phyloP scores from a whole-genome alignment of 371 early-diverging fungal species.

The Gilbertella persicaria region DNA sequence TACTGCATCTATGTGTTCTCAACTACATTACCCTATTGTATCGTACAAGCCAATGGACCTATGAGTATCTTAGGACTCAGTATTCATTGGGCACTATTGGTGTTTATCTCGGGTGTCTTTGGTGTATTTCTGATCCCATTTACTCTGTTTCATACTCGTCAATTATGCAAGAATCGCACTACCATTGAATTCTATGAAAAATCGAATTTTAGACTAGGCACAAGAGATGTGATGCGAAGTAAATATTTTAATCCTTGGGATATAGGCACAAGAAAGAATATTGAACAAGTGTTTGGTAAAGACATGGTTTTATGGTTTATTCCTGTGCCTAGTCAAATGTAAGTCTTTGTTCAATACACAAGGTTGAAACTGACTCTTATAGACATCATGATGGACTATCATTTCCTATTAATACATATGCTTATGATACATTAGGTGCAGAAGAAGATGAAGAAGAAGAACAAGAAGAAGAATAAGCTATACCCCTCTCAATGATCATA shows the following conservation, averaged over 20 bases:
- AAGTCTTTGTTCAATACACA: not conserved
- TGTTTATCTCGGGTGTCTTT: constrained; percentile 62
- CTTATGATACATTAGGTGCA: constrained; percentile 43
- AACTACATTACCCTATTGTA: constrained; percentile 36
- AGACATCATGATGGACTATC: constrained; percentile 43
- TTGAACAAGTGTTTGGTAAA: constrained; percentile 59
- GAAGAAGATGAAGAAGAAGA: constrained; percentile 32
- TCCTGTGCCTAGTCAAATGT: constrained; percentile 50
- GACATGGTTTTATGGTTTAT: constrained; percentile 39
- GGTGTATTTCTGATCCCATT: constrained; percentile 61
- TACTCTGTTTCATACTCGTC: constrained; percentile 54
- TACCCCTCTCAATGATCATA: not conserved
- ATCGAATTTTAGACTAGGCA: constrained; percentile 43
- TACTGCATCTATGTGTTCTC: constrained; percentile 54
- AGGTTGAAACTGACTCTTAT: too few species aligned
- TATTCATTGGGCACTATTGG: constrained; percentile 44
- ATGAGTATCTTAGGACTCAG: constrained; percentile 41
- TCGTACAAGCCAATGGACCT: constrained; percentile 36
- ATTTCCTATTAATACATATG: constrained; percentile 50
- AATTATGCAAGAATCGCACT: constrained; percentile 60
- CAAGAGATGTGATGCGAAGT: constrained; percentile 42
- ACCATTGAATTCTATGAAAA: constrained; percentile 72
- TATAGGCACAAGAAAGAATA: constrained; percentile 55
- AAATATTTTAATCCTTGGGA: constrained; percentile 66
- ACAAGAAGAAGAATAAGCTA: not conserved